Evolutionary conservation across 2,329 filamentous ascomycete genomes (phyloP).

Genomic region (Didymella arachidicola): DNA sequence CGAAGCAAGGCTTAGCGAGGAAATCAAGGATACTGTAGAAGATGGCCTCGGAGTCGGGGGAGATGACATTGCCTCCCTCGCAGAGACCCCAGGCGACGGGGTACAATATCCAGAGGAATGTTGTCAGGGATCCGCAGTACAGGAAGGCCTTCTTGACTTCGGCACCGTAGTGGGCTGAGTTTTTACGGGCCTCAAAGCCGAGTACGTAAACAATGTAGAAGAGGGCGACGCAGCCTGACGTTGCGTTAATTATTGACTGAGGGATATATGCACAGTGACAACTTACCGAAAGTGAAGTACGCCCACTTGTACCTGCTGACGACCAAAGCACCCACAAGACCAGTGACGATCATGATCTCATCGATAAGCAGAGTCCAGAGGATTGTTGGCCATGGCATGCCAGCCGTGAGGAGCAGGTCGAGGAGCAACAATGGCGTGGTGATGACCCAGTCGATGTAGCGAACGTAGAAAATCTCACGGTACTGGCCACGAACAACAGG

Average conservation of each 20-base stretch:
- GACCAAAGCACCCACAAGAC: slow-evolving; percentile 71
- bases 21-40: slow-evolving; percentile 75
- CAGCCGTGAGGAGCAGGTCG: slow-evolving; percentile 69
- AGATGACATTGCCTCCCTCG: slow-evolving; percentile 71
- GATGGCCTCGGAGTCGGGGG: slow-evolving; percentile 70
- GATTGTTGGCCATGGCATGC: slow-evolving; percentile 70
- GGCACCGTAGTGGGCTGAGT: slow-evolving; percentile 63
- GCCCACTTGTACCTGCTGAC: slow-evolving; percentile 71
- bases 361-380: slow-evolving; percentile 69
- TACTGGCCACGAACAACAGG: slow-evolving; percentile 59
- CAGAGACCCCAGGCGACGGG: slow-evolving; percentile 67
- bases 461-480: slow-evolving; percentile 71
- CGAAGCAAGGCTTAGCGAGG: slow-evolving; percentile 70
- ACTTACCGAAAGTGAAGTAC: slow-evolving; percentile 64
- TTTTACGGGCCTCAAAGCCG: slow-evolving; percentile 62
- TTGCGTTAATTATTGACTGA: background rate
- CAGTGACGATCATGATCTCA: slow-evolving; percentile 72
- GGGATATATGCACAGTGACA: background rate
- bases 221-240: slow-evolving; percentile 54
- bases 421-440: slow-evolving; percentile 70
- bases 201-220: slow-evolving; percentile 69
- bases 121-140: slow-evolving; percentile 65
- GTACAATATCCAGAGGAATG: slow-evolving; percentile 70
- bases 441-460: slow-evolving; percentile 71
- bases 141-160: slow-evolving; percentile 64